Evolutionary conservation across 148 eudicot genomes (phyloP), one percentile per base, ranked within the genome.

Genomic region (Camellia lanceoleosa): DNA sequence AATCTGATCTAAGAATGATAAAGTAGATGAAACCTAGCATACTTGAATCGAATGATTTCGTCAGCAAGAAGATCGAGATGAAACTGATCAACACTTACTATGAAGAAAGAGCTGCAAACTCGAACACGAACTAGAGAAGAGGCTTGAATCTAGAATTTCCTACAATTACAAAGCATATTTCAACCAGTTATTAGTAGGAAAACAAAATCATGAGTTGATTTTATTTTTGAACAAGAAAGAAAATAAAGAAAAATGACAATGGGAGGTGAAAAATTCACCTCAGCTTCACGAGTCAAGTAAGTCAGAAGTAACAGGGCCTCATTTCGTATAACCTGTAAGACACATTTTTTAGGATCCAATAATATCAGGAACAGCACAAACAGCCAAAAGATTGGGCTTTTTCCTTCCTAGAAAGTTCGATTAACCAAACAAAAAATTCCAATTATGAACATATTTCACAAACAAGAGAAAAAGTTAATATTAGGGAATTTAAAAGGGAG

Each of bases 271-370:
- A 77, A 73, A 13, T 80, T 83, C 78, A 94, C 99, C 98, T 96
- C 97, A 69, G 99, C 99, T 76, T 94, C 98, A 76, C 95, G 97
- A 69, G 98, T 92, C 94, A 96, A 83, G 90, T 89, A 91, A 42
- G 97, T 96, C 66, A 96, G 98, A 80, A 96, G 97, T 81, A 96
- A 86, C 86, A 96, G 87, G 77, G 99, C 99, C 87, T 94, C 99
- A 83, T 96, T 96, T 69, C 99, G 86, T 86, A 96, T 96, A 75
- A 96, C 99, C 99, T 96, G 81, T 64, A 81, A 81, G 78, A 18
- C 77, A 86, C 38, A 79, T 69, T 65, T 64, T 78, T 82, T 44
- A 83, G 78, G 49, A 77, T 49, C 68, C 43, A 60, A 46, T 14
- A 38, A 23, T 47, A n/a, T 41, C 2, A 44, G 41, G 61, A 74